Evolutionary conservation across 2,329 filamentous ascomycete species (phyloP).

Genomic region (Aspergillus puulaauensis): DNA sequence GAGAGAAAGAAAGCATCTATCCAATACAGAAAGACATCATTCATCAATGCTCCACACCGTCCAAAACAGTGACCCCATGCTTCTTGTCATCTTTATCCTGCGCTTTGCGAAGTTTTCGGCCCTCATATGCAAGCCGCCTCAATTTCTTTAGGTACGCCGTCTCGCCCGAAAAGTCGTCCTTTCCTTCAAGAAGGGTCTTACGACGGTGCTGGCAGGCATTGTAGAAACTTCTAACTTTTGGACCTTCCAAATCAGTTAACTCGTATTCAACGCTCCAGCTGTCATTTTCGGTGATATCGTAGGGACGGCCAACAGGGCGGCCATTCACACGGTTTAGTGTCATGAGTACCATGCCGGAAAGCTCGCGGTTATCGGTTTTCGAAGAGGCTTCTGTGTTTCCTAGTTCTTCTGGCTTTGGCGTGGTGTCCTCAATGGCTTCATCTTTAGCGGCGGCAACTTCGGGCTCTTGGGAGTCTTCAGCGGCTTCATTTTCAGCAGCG

Average conservation of each 20-base stretch:
- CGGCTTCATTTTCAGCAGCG: not conserved
- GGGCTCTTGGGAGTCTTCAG: not conserved
- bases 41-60: slow-evolving; percentile 9
- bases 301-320: slow-evolving; percentile 61
- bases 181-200: slow-evolving; percentile 41
- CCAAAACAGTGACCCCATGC: slow-evolving; percentile 36
- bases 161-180: slow-evolving; percentile 44
- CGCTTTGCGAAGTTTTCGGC: slow-evolving; percentile 58
- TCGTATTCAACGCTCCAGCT: slow-evolving; percentile 78
- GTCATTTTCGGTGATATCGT: slow-evolving; percentile 44
- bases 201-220: slow-evolving; percentile 57
- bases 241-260: slow-evolving; percentile 60
- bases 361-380: slow-evolving; percentile 20
- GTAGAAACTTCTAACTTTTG: slow-evolving; percentile 56
- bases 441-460: not conserved
- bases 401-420: not conserved
- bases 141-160: slow-evolving; percentile 43
- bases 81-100: slow-evolving; percentile 55
- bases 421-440: not conserved
- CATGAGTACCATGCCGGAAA: slow-evolving; percentile 71
- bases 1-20: not conserved
- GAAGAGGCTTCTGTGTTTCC: not conserved
- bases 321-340: slow-evolving; percentile 73
- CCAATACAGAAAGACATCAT: not conserved
- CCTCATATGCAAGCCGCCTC: slow-evolving; percentile 50